Conservation (phyloP, 805 yeast genomes). For the Metschnikowia amazonensis region DNA sequence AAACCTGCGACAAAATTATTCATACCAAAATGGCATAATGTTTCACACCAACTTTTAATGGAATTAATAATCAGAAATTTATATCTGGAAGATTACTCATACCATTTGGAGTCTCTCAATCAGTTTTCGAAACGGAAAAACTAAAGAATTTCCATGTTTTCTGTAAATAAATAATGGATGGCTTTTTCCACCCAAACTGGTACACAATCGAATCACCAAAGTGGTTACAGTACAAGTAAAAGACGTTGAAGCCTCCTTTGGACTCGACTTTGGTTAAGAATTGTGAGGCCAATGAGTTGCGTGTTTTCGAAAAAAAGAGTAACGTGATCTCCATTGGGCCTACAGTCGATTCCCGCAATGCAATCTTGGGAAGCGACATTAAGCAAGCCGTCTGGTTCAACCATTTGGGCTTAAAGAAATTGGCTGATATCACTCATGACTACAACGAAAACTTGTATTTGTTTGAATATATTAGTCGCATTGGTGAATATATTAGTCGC, state of each 20-base stretch:
- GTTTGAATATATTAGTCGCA: too few relatives aligned
- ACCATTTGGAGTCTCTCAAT: too few relatives aligned
- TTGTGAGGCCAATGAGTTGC: slow-evolving; percentile 20
- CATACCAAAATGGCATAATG: too few relatives aligned
- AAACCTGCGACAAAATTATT: too few relatives aligned
- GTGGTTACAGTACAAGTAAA: slow-evolving; percentile 36
- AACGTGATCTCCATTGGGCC: slow-evolving; percentile 37
- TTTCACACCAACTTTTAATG: too few relatives aligned
- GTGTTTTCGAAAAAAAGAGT: slow-evolving; percentile 20
- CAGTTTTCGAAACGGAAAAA: too few relatives aligned
- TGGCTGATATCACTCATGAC: slow-evolving; percentile 23
- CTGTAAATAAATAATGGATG: slow-evolving; percentile 38
- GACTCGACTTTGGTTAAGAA: slow-evolving; percentile 26
- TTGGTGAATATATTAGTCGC: too few relatives aligned
- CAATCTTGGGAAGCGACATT: slow-evolving; percentile 30
- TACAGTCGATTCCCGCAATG: slow-evolving; percentile 29
- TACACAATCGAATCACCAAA: slow-evolving; percentile 41
- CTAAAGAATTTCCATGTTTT: too few relatives aligned
- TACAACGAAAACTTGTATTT: too few relatives aligned
- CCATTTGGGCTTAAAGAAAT: slow-evolving; percentile 35
- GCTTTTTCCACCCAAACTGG: slow-evolving; percentile 45
- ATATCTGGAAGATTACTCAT: too few relatives aligned
- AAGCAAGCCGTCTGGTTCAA: slow-evolving; percentile 37
- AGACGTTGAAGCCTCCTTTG: slow-evolving; percentile 23
- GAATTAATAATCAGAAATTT: too few relatives aligned